A percentile compares a stretch with the other conserved stretches of the same genome.
These are phyloP conservation scores for Chalciporus pseudorubinellus DNA, from an alignment of 768 basidiomycete species.

Conservation along the genomic window DNA sequence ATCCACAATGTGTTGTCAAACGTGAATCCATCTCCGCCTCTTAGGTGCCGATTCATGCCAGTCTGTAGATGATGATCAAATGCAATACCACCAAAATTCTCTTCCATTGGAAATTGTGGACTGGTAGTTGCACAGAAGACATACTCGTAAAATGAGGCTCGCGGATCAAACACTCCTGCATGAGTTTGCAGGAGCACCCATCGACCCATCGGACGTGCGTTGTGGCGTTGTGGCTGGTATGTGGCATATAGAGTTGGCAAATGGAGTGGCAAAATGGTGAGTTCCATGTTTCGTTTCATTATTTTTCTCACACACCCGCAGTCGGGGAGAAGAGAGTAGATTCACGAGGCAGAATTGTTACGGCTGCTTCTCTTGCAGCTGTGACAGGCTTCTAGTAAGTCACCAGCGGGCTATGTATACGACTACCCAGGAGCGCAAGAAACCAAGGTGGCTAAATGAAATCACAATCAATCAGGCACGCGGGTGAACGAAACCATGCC, in stretches of 20 bases:
- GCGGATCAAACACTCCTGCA: constrained; percentile 19
- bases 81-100: constrained; percentile 1
- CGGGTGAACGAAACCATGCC: constrained; percentile 26
- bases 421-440: constrained; percentile 25
- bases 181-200: background rate
- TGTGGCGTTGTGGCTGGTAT: constrained; percentile 19
- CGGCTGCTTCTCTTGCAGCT: constrained; percentile 25
- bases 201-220: constrained; percentile 18
- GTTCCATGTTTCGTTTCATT: constrained; percentile 17
- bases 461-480: constrained; percentile 33
- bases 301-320: constrained; percentile 23
- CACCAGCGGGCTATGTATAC: constrained; percentile 12
- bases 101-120: constrained; percentile 23
- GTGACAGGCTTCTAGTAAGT: constrained; percentile 19
- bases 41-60: constrained; percentile 13
- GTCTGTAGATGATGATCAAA: background rate
- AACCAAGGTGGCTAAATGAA: constrained; percentile 38
- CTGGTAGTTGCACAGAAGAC: constrained; percentile 1
- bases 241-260: constrained; percentile 13
- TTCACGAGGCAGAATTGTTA: constrained; percentile 16
- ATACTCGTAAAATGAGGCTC: constrained; percentile 9
- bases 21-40: constrained; percentile 27
- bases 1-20: constrained; percentile 13
- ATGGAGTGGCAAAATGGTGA: constrained; percentile 15
- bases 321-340: constrained; percentile 8